Conservation (phyloP, 768 basidiomycete genomes). For the Fomitopsis pulvina region DNA sequence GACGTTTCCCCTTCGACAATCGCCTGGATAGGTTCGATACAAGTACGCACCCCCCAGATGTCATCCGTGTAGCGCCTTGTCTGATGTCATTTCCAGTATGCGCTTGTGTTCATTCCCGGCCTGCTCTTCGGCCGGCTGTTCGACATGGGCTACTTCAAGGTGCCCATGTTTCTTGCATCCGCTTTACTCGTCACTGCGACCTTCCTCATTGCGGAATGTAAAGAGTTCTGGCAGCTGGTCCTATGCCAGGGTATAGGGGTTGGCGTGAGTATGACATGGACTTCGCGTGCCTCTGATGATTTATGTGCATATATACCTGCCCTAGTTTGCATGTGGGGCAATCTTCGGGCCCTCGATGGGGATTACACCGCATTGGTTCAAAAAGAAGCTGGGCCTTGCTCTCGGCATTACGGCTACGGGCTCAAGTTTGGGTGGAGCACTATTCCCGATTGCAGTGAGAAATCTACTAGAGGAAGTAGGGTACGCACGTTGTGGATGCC, state of each 20-base stretch:
- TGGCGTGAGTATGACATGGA: conserved; percentile 40
- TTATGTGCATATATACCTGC: neutral
- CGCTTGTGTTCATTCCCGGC: conserved; percentile 56
- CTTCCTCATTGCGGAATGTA: conserved; percentile 68
- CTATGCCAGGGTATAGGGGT: conserved; percentile 65
- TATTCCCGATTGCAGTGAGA: conserved; percentile 57
- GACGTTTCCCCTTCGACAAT: conserved; percentile 55
- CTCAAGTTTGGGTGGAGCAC: conserved; percentile 60
- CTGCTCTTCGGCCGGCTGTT: conserved; percentile 63
- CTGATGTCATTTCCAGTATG: conserved; percentile 36
- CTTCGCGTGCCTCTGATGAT: neutral
- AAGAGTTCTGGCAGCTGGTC: conserved; percentile 70
- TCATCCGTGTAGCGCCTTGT: too few relatives aligned
- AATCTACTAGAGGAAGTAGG: conserved; percentile 49
- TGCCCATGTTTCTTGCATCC: conserved; percentile 42
- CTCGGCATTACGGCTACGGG: conserved; percentile 61
- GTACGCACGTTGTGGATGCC: conserved; percentile 27
- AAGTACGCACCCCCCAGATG: too few relatives aligned
- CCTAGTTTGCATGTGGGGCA: conserved; percentile 35
- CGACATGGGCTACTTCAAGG: conserved; percentile 62
- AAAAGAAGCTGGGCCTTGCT: conserved; percentile 45
- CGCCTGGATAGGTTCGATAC: conserved; percentile 80
- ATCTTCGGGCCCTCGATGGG: conserved; percentile 58
- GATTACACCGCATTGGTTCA: conserved; percentile 70
- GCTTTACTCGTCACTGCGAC: conserved; percentile 46